Conservation (phyloP, 257 asterid genomes). For the Penstemon barbatus region DNA sequence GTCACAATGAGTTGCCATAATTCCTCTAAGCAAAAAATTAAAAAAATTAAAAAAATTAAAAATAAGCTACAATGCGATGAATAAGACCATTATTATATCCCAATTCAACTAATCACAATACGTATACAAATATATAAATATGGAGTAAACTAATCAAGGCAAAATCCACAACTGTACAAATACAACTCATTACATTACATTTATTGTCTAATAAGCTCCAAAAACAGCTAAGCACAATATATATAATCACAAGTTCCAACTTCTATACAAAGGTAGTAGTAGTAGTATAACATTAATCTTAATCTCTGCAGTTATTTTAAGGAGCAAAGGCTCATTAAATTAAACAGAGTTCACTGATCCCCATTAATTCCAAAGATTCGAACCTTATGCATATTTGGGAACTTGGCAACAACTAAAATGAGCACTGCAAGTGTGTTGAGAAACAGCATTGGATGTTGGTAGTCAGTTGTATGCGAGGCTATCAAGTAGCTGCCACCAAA, state of each 20-base stretch:
- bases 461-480: conserved; percentile 65
- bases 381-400: conserved; percentile 68
- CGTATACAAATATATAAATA: no score
- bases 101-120: no score
- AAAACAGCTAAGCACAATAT: conserved; percentile 32
- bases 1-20: no score
- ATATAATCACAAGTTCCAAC: conserved; percentile 41
- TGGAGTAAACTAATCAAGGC: no score
- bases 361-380: conserved; percentile 63
- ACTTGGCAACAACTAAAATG: conserved; percentile 62
- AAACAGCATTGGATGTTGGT: conserved; percentile 59
- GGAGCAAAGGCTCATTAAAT: conserved; percentile 21
- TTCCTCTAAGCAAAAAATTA: no score
- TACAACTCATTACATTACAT: conserved; percentile 39
- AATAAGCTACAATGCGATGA: no score
- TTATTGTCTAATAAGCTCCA: conserved; percentile 41
- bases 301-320: not conserved
- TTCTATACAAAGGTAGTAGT: conserved; percentile 35
- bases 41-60: no score
- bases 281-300: no score
- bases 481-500: conserved; percentile 49
- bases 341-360: conserved; percentile 37
- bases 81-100: no score
- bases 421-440: conserved; percentile 56
- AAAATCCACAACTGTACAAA: conserved; percentile 31